phyloP scores from a whole-genome alignment of 2,329 filamentous ascomycete species.

The Aureobasidium mangrovei region DNA sequence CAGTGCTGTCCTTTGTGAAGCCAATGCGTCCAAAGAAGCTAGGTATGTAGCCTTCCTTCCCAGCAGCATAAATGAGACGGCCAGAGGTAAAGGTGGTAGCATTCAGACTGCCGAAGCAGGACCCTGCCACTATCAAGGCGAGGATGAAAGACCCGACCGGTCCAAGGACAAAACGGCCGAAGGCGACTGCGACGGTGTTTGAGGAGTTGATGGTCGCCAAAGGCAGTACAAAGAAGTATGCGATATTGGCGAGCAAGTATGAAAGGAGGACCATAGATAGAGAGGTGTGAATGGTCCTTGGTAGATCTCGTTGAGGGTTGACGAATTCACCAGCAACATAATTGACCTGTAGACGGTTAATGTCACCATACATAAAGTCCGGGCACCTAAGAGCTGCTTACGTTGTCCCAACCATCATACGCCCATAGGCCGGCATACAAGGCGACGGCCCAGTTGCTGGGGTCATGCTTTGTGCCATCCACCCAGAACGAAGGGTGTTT shows the following conservation, averaged over 20 bases:
- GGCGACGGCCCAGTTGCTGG: slow-evolving; percentile 85
- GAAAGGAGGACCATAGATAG: slow-evolving; percentile 88
- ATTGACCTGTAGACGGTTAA: slow-evolving; percentile 57
- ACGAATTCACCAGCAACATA: slow-evolving; percentile 97
- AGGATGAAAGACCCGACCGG: slow-evolving; percentile 72
- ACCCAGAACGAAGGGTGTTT: slow-evolving; percentile 76
- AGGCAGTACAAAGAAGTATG: slow-evolving; percentile 91
- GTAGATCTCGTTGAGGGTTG: slow-evolving; percentile 80
- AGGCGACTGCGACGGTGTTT: slow-evolving; percentile 94
- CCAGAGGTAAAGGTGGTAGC: slow-evolving; percentile 89
- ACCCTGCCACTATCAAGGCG: slow-evolving; percentile 80
- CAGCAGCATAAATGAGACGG: slow-evolving; percentile 84
- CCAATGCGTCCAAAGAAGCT: slow-evolving; percentile 76
- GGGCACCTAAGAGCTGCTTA: slow-evolving; percentile 38
- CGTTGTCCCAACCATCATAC: slow-evolving; percentile 98
- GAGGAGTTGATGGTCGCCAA: slow-evolving; percentile 68
- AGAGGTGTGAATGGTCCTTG: slow-evolving; percentile 89
- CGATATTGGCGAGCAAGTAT: slow-evolving; percentile 83
- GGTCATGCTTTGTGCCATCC: slow-evolving; percentile 67
- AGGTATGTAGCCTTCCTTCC: slow-evolving; percentile 90
- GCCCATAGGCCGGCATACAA: slow-evolving; percentile 95
- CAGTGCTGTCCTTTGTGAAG: slow-evolving; percentile 40
- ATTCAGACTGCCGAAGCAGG: slow-evolving; percentile 91
- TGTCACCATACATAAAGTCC: background rate
- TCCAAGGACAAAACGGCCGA: slow-evolving; percentile 84